Percentiles rank a stretch among this genome's conserved stretches.
Conservation (phyloP, 176 grass and related monocot species). For the Rhynchospora tenuis region DNA sequence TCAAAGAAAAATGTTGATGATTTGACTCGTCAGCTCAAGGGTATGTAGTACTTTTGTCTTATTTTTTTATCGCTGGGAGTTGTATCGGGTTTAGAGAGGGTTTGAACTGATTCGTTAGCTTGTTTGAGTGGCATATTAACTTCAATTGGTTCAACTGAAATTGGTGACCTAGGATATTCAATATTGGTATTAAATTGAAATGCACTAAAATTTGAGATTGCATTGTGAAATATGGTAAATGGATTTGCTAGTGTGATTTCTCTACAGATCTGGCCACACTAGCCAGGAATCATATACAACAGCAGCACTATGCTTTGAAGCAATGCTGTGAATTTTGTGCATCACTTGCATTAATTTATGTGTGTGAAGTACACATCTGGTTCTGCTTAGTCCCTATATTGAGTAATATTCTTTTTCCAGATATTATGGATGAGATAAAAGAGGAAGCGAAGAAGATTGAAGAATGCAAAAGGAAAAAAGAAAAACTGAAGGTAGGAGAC, state of each 20-base stretch:
- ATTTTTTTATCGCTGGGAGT: background rate
- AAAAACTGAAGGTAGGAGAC: slow-evolving; percentile 61
- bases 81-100: background rate
- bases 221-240: background rate
- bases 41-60: slow-evolving; percentile 24
- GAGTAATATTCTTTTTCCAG: background rate
- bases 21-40: slow-evolving; percentile 65
- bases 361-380: background rate
- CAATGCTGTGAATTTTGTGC: background rate
- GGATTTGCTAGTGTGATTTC: background rate
- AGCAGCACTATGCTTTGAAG: background rate
- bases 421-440: slow-evolving; percentile 31
- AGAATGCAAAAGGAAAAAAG: slow-evolving; percentile 59
- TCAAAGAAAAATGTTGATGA: slow-evolving; percentile 73
- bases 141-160: background rate
- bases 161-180: background rate
- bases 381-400: background rate
- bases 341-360: background rate
- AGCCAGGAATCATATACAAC: background rate
- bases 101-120: background rate
- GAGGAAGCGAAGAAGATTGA: slow-evolving; percentile 55
- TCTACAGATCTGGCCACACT: background rate
- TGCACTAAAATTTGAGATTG: background rate
- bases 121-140: background rate
- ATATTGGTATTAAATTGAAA: background rate